Evolutionary conservation across 441 rosid species (phyloP).

Genomic region (Gossypium davidsonii): DNA sequence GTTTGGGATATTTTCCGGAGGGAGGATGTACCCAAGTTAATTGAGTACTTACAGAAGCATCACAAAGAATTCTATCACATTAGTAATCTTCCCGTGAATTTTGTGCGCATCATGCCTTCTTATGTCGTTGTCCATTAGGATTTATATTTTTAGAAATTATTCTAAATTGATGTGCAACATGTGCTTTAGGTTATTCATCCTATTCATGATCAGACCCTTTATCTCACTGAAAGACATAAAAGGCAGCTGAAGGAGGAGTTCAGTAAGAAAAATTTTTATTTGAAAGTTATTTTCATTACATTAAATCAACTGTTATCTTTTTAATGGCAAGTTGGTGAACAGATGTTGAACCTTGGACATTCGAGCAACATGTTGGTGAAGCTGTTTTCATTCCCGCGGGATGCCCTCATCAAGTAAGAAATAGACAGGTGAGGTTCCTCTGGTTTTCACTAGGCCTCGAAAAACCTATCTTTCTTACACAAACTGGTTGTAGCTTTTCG

Average conservation of each 20-base stretch:
- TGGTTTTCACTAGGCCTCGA: neutral
- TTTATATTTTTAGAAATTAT: neutral
- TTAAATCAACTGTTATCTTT: neutral
- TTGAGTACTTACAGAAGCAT: constrained; percentile 28
- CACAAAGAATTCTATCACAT: constrained; percentile 30
- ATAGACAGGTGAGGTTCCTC: constrained; percentile 25
- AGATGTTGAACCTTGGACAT: constrained; percentile 44
- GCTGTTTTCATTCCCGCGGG: constrained; percentile 41
- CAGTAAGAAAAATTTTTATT: constrained; percentile 23
- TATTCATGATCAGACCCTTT: constrained; percentile 38
- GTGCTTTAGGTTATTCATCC: constrained; percentile 32
- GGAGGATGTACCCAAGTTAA: constrained; percentile 34
- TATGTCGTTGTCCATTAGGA: neutral
- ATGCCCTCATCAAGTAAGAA: constrained; percentile 43
- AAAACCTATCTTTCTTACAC: neutral
- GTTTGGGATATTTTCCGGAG: constrained; percentile 41
- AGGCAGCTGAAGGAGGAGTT: constrained; percentile 39
- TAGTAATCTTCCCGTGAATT: constrained; percentile 33
- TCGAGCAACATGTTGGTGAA: constrained; percentile 35
- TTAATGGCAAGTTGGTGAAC: constrained; percentile 6
- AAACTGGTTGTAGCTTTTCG: constrained; percentile 4
- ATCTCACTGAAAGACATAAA: constrained; percentile 29
- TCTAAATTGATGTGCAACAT: constrained; percentile 12
- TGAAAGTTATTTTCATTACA: neutral
- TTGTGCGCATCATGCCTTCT: constrained; percentile 23